Evolutionary conservation across 2,329 filamentous ascomycete genomes (phyloP), one percentile per base, ranked within the genome.

Genomic region (Diaporthe sp.): DNA sequence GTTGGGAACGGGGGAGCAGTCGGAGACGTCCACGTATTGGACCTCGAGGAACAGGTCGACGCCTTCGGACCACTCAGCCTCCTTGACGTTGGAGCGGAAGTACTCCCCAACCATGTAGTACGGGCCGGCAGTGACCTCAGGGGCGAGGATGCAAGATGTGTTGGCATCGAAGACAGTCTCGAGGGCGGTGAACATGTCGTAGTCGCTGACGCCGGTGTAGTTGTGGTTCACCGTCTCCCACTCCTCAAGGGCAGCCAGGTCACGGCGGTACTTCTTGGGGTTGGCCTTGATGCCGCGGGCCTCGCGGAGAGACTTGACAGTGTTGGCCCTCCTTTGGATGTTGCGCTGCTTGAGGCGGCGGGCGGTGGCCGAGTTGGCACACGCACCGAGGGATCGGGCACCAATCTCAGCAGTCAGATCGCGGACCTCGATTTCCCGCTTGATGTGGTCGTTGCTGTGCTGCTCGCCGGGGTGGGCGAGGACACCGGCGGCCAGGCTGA

Each of bases 31-130:
- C 25, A 77, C 73, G 34, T 77, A 77, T 53, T 77, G 82, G 76
- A 88, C 12, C 87, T 77, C 76, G 28, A 77, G 79, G 72, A 85
- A 85, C 10, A 88, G 57, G 42, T 86, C 84, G 22, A 89, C 81
- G 65, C 87, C 87, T 13, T 83, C 81, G 58, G 77, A 80, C 57
- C 55, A 82, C 77, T 85, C 77, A 5, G 80, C 72, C 73, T 89
- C 87, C 74, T 84, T 85, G 76, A 89, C 82, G 76, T 89, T 84
- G 55, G 83, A 80, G 58, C 87, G 84, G 74, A 88, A 79, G 74
- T 85, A 82, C 80, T 88, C 86, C 63, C 86, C 87, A n/a, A 82
- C 80, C 34, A 88, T 82, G 77, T 85, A 84, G 42, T 77, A 77
- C 2, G 76, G 86, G 1, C 83, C 83, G 60, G 82, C 80, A 6